Base-by-base conservation (phyloP, 495 filamentous ascomycete genomes). In the Cercophora samala region DNA sequence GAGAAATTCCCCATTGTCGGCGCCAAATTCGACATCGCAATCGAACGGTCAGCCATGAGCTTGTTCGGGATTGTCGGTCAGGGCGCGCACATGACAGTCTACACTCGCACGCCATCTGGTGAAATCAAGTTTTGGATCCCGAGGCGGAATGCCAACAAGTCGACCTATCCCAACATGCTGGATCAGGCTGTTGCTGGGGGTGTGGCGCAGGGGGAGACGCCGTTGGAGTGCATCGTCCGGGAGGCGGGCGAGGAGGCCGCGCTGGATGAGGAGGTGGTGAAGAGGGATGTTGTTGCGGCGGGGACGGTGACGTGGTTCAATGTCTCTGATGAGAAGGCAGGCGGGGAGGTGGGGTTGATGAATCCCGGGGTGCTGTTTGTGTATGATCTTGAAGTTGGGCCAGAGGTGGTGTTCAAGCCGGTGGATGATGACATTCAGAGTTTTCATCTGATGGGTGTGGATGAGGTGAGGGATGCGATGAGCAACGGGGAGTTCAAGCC, bases 161-260 rank as follows among this genome's bases (percentile, higher is more conserved):
- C 79, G 56, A 85, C 82, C 0, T 86, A 81, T 62, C 83, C 85
- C 1, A 76, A 78, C 5, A 80, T 79, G 78, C 80, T 89, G 5
- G 86, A 88, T 71, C 78, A 70, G 1, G 82, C 85, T 0, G 86
- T 88, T 0, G 87, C 83, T 5, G 86, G 86, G 8, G 84, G 85
- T 13, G 72, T 88, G 4, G 71, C 72, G 15, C 70, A 79, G 1
- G 79, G 77, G 0, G 72, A 78, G 26, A 69, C 67, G 1, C 83
- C 86, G 1, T 71, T 81, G 18, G 79, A 82, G 1, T 83, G 80
- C 63, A 74, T 87, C n/a, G 68, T 87, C 18, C 74, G 75, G n/a
- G 86, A 87, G 66, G 79, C 83, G 0, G 74, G 73, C 26, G 86
- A 89, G 70, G 86, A 89, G 65, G 83, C 84, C 0, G 80, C 82